phyloP scores from a whole-genome alignment of 2,329 filamentous ascomycete species.

The Conoideocrella luteorostrata region DNA sequence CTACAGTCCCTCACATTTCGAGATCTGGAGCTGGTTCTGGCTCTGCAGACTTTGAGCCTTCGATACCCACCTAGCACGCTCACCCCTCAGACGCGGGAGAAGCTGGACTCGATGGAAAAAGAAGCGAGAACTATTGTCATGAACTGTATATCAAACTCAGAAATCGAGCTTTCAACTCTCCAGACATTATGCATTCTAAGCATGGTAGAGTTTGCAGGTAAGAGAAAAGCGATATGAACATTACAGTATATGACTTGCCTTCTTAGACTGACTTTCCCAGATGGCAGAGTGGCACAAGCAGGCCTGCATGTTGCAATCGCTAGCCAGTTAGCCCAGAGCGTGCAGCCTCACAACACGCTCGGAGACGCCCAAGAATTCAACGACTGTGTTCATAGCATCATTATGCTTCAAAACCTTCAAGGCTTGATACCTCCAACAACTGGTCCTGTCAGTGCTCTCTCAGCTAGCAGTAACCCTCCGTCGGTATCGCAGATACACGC shows the following conservation, averaged over 20 bases:
- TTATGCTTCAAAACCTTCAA: conserved; percentile 35
- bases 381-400: conserved; percentile 35
- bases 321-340: conserved; percentile 15
- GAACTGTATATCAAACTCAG: conserved; percentile 26
- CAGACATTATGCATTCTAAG: conserved; percentile 32
- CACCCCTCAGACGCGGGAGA: conserved; percentile 10
- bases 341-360: conserved; percentile 13
- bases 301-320: conserved; percentile 18
- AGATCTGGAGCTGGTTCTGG: conserved; percentile 26
- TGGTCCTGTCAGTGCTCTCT: conserved; percentile 3
- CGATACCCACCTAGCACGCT: conserved; percentile 29
- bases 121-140: conserved; percentile 21
- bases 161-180: conserved; percentile 30
- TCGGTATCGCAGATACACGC: conserved; percentile 9
- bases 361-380: conserved; percentile 16
- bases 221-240: no score
- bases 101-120: conserved; percentile 9
- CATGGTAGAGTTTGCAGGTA: conserved; percentile 30
- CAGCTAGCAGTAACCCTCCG: conserved; percentile 7
- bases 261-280: conserved; percentile 10
- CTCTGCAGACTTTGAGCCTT: conserved; percentile 32
- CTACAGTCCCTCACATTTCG: conserved; percentile 30
- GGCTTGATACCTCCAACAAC: conserved; percentile 19
- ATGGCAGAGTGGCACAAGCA: conserved; percentile 17
- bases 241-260: no score